Conservation (phyloP, 2,329 filamentous ascomycete species). For the Incumbomyces delicatus region DNA sequence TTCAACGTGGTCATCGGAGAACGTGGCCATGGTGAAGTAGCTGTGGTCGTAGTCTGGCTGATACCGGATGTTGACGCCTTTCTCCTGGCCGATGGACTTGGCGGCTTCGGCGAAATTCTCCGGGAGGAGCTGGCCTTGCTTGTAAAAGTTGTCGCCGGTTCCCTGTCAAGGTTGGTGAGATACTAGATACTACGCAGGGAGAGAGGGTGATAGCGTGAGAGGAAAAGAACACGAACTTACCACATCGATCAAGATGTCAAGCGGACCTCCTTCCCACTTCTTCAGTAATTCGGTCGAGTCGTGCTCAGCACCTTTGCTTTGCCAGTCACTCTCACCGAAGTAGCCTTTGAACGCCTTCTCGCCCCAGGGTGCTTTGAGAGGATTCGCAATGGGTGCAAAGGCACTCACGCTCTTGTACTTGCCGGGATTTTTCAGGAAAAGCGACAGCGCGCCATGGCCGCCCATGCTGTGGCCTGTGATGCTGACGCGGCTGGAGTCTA, state of each 20-base stretch:
- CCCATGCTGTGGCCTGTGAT: constrained; percentile 97
- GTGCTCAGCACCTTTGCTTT: constrained; percentile 71
- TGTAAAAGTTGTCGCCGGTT: constrained; percentile 93
- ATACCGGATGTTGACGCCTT: constrained; percentile 68
- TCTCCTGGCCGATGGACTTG: constrained; percentile 60
- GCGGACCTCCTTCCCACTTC: constrained; percentile 55
- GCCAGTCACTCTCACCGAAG: constrained; percentile 61
- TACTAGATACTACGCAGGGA: too few relatives aligned
- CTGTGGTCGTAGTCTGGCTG: constrained; percentile 92
- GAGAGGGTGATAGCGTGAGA: too few relatives aligned
- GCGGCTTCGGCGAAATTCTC: constrained; percentile 83
- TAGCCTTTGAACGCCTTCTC: constrained; percentile 92
- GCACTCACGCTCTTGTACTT: constrained; percentile 82
- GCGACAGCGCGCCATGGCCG: constrained; percentile 83
- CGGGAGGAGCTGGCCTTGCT: constrained; percentile 80
- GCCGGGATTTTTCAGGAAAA: constrained; percentile 86
- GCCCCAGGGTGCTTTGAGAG: constrained; percentile 78
- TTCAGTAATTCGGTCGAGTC: constrained; percentile 86
- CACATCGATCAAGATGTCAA: constrained; percentile 81
- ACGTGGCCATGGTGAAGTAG: constrained; percentile 91
- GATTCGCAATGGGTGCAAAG: constrained; percentile 85
- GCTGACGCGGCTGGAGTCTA: constrained; percentile 63
- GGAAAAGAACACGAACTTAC: constrained; percentile 35
- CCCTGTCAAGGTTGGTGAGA: constrained; percentile 45
- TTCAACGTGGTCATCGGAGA: constrained; percentile 80